Percentiles rank a stretch among this genome's conserved stretches.
Evolutionary conservation across 306 rosid genomes (phyloP).

Genomic region (Castanea sativa): DNA sequence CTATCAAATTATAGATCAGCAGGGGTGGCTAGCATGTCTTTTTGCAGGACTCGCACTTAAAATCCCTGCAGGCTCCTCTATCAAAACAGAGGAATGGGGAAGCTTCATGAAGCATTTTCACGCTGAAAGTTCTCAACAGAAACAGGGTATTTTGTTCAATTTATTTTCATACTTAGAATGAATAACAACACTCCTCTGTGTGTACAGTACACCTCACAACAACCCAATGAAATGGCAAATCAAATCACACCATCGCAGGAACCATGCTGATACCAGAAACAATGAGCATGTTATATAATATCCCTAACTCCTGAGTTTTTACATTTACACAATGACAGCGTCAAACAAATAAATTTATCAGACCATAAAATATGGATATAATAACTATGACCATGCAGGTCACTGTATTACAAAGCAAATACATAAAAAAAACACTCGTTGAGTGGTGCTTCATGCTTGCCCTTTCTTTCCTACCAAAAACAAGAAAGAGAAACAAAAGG

Average conservation of each 20-base stretch:
- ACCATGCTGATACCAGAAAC: background rate
- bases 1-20: too few relatives aligned
- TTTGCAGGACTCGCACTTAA: too few relatives aligned
- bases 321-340: background rate
- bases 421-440: slow-evolving; percentile 2
- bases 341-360: background rate
- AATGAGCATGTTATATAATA: background rate
- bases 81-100: too few relatives aligned
- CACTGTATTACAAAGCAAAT: slow-evolving; percentile 22
- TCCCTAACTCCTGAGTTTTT: background rate
- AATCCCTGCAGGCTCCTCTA: too few relatives aligned
- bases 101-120: too few relatives aligned
- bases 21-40: too few relatives aligned
- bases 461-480: slow-evolving; percentile 14
- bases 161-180: too few relatives aligned
- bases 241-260: background rate
- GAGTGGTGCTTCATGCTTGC: slow-evolving; percentile 10
- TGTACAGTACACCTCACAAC: background rate
- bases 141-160: too few relatives aligned
- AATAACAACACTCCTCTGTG: too few relatives aligned
- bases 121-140: too few relatives aligned
- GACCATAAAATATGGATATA: background rate
- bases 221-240: background rate
- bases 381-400: slow-evolving; percentile 9
- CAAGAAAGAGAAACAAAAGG: background rate